A percentile compares a stretch with the other conserved stretches of the same genome.
These are phyloP conservation scores for Kalaharituber pfeilii DNA, from an alignment of 2,329 filamentous ascomycete species.

Conservation along the genomic window DNA sequence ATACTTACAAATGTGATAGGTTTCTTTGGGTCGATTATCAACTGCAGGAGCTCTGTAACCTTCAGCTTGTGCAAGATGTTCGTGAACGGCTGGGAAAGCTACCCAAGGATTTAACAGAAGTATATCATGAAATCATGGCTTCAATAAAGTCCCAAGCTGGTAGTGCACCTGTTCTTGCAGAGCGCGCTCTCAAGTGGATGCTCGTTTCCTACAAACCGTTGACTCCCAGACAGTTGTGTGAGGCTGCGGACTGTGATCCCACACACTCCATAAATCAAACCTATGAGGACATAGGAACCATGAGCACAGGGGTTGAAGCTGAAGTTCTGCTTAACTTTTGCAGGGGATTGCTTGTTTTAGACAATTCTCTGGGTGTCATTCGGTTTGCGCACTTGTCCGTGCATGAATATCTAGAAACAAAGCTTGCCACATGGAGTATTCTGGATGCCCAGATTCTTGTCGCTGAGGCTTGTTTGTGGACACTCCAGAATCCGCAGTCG, in stretches of 20 bases:
- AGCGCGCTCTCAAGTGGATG: conserved; percentile 14
- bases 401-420: conserved; percentile 12
- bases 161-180: not conserved
- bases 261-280: not conserved
- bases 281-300: not conserved
- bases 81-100: not conserved
- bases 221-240: conserved; percentile 2
- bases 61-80: not conserved
- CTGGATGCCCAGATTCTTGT: not conserved
- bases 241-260: not conserved
- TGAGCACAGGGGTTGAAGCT: not conserved
- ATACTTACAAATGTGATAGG: not conserved
- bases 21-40: conserved; percentile 8
- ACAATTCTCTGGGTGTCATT: conserved; percentile 7
- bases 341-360: not conserved
- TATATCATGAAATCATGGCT: not conserved
- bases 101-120: not conserved
- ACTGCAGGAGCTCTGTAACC: conserved; percentile 11
- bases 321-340: not conserved
- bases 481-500: not conserved
- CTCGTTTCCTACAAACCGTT: conserved; percentile 8
- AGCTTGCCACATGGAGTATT: not conserved
- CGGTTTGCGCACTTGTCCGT: conserved; percentile 20
- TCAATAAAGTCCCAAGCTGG: not conserved
- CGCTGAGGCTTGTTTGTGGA: not conserved